These are phyloP conservation scores for Trichoderma sp. DNA, from an alignment of 2,329 filamentous ascomycete species.

Conservation along the genomic window DNA sequence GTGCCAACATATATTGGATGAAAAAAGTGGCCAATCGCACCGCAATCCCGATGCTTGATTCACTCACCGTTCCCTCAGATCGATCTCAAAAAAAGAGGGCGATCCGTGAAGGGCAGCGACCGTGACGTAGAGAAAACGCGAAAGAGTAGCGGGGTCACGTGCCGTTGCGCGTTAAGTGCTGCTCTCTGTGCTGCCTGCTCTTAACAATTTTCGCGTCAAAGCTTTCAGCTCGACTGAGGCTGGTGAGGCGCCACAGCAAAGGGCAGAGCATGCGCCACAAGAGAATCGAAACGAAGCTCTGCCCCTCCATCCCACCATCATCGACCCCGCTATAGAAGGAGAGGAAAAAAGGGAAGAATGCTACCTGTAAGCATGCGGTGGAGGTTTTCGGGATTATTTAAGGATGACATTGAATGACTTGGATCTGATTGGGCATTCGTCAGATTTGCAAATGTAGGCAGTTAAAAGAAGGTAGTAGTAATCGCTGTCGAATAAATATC, in stretches of 20 bases:
- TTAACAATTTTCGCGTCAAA: conserved; percentile 5
- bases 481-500: neutral
- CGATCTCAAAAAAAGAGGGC: neutral
- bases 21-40: conserved; percentile 15
- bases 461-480: neutral
- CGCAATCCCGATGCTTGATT: neutral
- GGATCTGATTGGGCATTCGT: neutral
- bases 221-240: neutral
- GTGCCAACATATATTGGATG: neutral
- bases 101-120: conserved; percentile 22
- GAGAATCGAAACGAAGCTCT: neutral
- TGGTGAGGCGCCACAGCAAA: conserved; percentile 4
- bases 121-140: conserved; percentile 41
- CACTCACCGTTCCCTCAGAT: conserved; percentile 18
- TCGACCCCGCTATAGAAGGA: conserved; percentile 27
- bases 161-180: conserved; percentile 31
- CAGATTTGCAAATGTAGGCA: neutral
- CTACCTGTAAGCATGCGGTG: neutral
- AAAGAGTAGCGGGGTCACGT: conserved; percentile 43
- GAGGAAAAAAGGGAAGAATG: neutral
- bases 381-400: neutral
- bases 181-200: neutral
- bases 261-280: conserved; percentile 16
- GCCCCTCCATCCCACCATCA: conserved; percentile 28
- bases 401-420: neutral